A percentile compares a stretch with the other conserved stretches of the same genome.
Conservation (phyloP, 2,329 filamentous ascomycete species). For the Alternaria solani region DNA sequence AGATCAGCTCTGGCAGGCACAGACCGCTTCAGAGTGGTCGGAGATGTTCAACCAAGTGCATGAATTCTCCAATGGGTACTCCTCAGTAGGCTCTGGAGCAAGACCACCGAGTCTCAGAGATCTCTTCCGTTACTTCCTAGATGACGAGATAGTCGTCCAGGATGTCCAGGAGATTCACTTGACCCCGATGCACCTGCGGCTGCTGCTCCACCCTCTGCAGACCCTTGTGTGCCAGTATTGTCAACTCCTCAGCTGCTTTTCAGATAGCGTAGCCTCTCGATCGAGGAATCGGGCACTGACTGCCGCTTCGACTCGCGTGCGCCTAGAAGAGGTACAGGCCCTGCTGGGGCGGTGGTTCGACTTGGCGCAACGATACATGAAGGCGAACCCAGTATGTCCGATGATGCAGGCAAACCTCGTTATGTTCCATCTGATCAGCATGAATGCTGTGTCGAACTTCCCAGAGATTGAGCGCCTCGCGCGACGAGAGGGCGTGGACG, state of each 20-base stretch:
- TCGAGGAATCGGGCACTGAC: conserved; percentile 62
- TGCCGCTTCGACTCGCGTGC: conserved; percentile 66
- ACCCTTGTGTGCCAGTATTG: conserved; percentile 69
- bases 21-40: conserved; percentile 67
- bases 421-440: conserved; percentile 74
- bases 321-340: conserved; percentile 70
- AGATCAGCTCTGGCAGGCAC: conserved; percentile 70
- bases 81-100: conserved; percentile 62
- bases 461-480: conserved; percentile 72
- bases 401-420: conserved; percentile 71
- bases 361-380: conserved; percentile 65
- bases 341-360: conserved; percentile 73
- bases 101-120: conserved; percentile 68
- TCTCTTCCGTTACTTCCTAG: conserved; percentile 72
- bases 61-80: conserved; percentile 61
- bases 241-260: conserved; percentile 71
- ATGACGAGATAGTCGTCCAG: conserved; percentile 66
- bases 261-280: conserved; percentile 60
- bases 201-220: conserved; percentile 74
- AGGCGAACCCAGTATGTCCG: conserved; percentile 64
- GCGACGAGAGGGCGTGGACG: conserved; percentile 66
- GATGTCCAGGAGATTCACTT: conserved; percentile 57
- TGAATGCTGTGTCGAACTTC: conserved; percentile 74
- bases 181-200: conserved; percentile 67
- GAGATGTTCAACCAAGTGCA: conserved; percentile 67